phyloP scores from a whole-genome alignment of 2,329 filamentous ascomycete species.

The Teratosphaeria destructans region DNA sequence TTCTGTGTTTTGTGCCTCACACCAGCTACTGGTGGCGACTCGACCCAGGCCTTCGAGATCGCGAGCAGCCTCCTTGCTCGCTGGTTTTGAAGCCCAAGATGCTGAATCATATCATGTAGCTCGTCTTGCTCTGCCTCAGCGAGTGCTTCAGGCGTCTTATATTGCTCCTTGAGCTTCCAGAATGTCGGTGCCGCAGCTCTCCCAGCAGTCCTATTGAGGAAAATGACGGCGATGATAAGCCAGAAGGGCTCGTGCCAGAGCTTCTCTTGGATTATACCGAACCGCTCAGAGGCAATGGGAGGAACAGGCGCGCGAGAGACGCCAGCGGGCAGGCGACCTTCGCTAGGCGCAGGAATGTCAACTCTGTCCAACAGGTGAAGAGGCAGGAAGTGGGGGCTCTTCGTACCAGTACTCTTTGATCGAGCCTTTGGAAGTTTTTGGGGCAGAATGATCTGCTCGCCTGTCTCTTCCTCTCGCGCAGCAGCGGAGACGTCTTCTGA shows the following conservation, averaged over 20 bases:
- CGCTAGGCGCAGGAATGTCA: conserved; percentile 19
- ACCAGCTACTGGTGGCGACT: conserved; percentile 49
- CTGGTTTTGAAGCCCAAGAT: conserved; percentile 60
- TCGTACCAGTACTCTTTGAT: conserved; percentile 13
- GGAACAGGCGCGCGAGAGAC: conserved; percentile 51
- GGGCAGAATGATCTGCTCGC: neutral
- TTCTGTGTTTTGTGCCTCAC: conserved; percentile 35
- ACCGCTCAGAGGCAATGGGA: conserved; percentile 49
- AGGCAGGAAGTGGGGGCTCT: conserved; percentile 16
- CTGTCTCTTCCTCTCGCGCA: neutral
- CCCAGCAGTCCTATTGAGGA: conserved; percentile 73
- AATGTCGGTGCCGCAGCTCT: conserved; percentile 66
- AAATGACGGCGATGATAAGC: conserved; percentile 70
- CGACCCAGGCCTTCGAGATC: conserved; percentile 60
- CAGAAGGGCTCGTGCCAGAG: conserved; percentile 66
- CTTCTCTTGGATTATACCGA: conserved; percentile 77
- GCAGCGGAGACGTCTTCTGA: neutral
- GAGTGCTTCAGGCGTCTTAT: conserved; percentile 56
- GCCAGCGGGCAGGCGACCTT: conserved; percentile 17
- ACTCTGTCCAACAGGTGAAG: conserved; percentile 15
- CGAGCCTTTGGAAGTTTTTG: neutral
- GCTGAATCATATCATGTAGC: conserved; percentile 53
- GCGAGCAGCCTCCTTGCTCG: conserved; percentile 58
- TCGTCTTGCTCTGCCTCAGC: conserved; percentile 46
- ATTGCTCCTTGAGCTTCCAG: conserved; percentile 54